Evolutionary conservation across 1,284 basidiomycete genomes (phyloP).

Genomic region (Pseudozyma thailandica): DNA sequence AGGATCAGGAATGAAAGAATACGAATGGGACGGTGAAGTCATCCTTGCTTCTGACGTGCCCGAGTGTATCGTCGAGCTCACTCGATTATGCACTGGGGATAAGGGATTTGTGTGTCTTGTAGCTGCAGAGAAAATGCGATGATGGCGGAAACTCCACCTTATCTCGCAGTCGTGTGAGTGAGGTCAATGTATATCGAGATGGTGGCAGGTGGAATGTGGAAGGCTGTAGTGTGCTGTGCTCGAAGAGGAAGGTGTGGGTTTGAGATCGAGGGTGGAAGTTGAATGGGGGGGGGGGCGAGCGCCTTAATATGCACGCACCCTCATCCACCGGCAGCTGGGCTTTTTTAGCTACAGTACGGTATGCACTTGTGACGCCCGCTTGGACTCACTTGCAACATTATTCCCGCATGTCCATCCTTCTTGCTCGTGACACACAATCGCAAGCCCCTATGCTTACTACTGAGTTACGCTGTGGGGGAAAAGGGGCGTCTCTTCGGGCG

Average conservation of each 20-base stretch:
- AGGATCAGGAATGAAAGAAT: constrained; percentile 34
- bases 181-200: constrained; percentile 4
- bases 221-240: neutral
- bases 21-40: constrained; percentile 9
- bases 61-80: too few species aligned
- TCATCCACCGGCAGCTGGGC: neutral
- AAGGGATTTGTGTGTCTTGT: too few species aligned
- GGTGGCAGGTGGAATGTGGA: constrained; percentile 17
- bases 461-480: too few species aligned
- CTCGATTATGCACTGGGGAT: too few species aligned
- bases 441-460: too few species aligned
- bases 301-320: constrained; percentile 25
- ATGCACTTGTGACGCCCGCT: neutral
- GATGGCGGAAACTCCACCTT: neutral
- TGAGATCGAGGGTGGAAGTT: constrained; percentile 27
- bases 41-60: constrained; percentile 13
- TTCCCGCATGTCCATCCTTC: neutral
- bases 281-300: constrained; percentile 7
- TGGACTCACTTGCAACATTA: neutral
- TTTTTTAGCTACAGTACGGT: neutral
- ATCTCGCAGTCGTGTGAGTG: neutral
- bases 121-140: too few species aligned
- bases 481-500: too few species aligned
- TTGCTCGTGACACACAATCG: neutral
- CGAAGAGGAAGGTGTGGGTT: constrained; percentile 13